Evolutionary conservation across 2,329 filamentous ascomycete species (phyloP).

Genomic region (Sporothrix phasma): DNA sequence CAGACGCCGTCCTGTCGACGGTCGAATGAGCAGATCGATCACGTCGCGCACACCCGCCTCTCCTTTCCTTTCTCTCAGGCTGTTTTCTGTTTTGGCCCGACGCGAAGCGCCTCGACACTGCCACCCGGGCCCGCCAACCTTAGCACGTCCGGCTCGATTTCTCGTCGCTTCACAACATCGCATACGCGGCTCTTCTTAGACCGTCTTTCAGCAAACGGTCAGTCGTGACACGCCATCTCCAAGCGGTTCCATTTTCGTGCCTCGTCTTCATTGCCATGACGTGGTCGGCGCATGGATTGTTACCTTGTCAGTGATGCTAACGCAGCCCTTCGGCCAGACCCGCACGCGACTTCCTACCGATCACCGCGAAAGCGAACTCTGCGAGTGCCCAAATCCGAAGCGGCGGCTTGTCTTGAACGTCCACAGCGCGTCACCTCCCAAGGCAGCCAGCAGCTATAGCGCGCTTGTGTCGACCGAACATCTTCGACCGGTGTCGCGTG

Average conservation of each 20-base stretch:
- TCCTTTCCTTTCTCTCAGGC: not conserved
- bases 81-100: not conserved
- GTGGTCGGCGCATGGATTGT: not conserved
- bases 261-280: not conserved
- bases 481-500: not conserved
- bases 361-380: not conserved
- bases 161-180: not conserved
- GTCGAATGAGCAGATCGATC: not conserved
- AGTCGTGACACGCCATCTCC: not conserved
- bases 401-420: not conserved
- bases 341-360: not conserved
- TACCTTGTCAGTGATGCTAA: not conserved
- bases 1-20: not conserved
- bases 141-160: not conserved
- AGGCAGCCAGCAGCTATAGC: not conserved
- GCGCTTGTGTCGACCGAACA: not conserved
- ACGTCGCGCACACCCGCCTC: not conserved
- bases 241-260: not conserved
- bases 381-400: not conserved
- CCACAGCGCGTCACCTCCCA: not conserved
- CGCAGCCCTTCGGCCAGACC: not conserved
- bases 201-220: not conserved
- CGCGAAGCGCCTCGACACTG: not conserved
- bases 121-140: not conserved
- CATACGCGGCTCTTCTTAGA: not conserved